Conservation (phyloP, 441 rosid species). For the Bruguiera hainesii region DNA sequence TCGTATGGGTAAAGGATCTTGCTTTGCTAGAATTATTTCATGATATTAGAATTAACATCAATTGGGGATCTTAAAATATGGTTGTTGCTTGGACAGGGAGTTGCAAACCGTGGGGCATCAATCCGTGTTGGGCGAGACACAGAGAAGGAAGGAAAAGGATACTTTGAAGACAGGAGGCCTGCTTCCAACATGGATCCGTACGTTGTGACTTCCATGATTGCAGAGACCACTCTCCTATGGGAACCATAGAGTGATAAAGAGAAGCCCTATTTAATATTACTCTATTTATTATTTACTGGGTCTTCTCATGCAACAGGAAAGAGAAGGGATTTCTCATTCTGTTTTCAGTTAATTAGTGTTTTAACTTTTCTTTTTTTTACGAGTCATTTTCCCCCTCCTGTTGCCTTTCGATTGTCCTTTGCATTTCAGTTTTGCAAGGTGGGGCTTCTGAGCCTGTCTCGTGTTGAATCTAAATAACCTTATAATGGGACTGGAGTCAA, state of each 20-base stretch:
- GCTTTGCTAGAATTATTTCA: background rate
- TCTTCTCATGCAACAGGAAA: background rate
- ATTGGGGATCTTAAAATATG: no score
- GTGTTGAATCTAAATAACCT: conserved; percentile 9
- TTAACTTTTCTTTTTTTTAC: no score
- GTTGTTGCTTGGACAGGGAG: conserved; percentile 40
- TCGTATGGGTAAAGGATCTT: conserved; percentile 59
- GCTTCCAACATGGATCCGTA: conserved; percentile 87
- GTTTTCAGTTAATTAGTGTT: no score
- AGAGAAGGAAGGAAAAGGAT: conserved; percentile 66
- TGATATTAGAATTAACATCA: no score
- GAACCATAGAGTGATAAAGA: conserved; percentile 33
- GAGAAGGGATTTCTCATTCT: background rate
- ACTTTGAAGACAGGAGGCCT: conserved; percentile 81
- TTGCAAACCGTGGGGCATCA: conserved; percentile 82
- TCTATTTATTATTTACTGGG: background rate
- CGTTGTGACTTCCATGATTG: conserved; percentile 72
- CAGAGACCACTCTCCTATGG: conserved; percentile 66
- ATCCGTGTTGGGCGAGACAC: conserved; percentile 81
- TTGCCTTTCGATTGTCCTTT: background rate
- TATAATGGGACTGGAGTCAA: no score
- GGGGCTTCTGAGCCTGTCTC: background rate
- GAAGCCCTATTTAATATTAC: no score
- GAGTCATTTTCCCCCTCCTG: background rate
- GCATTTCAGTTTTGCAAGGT: no score